phyloP scores from a whole-genome alignment of 2,329 filamentous ascomycete species.

The Fusarium decemcellulare region DNA sequence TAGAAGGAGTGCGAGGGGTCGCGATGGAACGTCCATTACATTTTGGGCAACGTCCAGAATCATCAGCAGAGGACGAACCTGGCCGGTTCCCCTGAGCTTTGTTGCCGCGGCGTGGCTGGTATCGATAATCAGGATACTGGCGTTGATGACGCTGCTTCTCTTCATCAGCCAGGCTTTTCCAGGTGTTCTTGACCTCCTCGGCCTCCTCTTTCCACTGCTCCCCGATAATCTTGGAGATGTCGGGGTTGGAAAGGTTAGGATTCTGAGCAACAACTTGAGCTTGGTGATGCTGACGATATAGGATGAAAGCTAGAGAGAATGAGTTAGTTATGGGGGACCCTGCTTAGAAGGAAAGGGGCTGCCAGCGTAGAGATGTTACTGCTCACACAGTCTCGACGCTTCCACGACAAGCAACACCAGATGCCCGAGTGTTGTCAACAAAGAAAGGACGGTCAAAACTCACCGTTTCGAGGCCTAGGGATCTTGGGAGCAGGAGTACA shows the following conservation, averaged over 20 bases:
- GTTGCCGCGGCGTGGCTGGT: constrained; percentile 82
- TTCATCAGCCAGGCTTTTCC: constrained; percentile 92
- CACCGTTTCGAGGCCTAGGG: constrained; percentile 72
- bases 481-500: constrained; percentile 71
- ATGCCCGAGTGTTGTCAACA: constrained; percentile 20
- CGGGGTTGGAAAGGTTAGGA: constrained; percentile 92
- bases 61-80: constrained; percentile 58
- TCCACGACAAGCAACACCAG: constrained; percentile 5
- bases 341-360: not conserved
- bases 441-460: constrained; percentile 48
- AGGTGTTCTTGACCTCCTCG: constrained; percentile 82
- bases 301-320: constrained; percentile 84
- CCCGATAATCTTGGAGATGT: constrained; percentile 97
- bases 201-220: constrained; percentile 89
- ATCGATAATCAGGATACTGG: constrained; percentile 94
- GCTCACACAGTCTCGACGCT: constrained; percentile 13
- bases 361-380: constrained; percentile 9
- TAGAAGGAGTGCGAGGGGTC: constrained; percentile 72
- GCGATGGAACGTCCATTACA: constrained; percentile 79
- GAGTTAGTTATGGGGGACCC: constrained; percentile 42
- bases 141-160: constrained; percentile 92
- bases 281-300: constrained; percentile 96
- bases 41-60: constrained; percentile 75
- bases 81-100: constrained; percentile 50
- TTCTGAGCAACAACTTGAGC: constrained; percentile 84